phyloP scores from a whole-genome alignment of 495 filamentous ascomycete species.

The Neurospora sp. region DNA sequence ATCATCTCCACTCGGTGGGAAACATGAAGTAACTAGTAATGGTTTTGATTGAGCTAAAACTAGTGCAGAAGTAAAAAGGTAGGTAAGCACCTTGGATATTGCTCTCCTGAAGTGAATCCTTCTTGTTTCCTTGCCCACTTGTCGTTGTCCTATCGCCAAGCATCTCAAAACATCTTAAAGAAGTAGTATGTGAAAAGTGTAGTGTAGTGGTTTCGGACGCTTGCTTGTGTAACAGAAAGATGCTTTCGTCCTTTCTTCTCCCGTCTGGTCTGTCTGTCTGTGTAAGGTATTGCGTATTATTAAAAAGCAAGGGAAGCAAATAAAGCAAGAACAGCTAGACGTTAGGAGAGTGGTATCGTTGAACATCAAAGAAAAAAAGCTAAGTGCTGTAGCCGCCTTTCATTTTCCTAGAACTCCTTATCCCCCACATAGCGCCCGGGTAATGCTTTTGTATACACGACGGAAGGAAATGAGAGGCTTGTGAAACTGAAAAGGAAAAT shows the following conservation, averaged over 20 bases:
- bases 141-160: background rate
- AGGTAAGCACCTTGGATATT: background rate
- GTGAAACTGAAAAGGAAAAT: background rate
- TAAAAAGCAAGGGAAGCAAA: background rate
- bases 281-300: background rate
- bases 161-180: background rate
- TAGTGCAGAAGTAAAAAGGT: background rate
- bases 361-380: background rate
- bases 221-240: background rate
- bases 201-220: background rate
- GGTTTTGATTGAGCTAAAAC: background rate
- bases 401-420: background rate
- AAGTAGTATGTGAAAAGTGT: background rate
- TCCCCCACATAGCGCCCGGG: background rate
- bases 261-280: background rate
- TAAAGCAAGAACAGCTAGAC: background rate
- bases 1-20: background rate
- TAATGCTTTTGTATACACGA: background rate
- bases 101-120: background rate
- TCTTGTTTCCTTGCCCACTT: background rate
- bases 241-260: background rate
- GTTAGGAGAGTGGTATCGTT: background rate
- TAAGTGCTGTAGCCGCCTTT: background rate
- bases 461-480: background rate
- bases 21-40: background rate